Conservation (phyloP, 345 rosid genomes). For the Aquilaria sinensis region DNA sequence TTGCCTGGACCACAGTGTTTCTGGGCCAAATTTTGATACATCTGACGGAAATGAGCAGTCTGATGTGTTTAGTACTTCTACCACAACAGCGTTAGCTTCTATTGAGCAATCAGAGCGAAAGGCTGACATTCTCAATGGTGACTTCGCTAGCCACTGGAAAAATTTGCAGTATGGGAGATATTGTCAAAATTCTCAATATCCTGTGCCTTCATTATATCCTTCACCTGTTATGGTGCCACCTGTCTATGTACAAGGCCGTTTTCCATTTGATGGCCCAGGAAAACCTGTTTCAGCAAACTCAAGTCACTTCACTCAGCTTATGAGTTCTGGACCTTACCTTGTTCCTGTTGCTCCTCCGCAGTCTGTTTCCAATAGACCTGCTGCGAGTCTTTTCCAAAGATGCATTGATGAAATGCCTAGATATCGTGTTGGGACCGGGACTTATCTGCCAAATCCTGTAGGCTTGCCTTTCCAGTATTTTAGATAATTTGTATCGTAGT, state of each 20-base stretch:
- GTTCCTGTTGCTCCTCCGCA: constrained; percentile 11
- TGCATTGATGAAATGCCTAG: constrained; percentile 11
- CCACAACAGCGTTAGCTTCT: constrained; percentile 6
- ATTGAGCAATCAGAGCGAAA: constrained; percentile 9
- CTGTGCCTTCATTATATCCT: constrained; percentile 4
- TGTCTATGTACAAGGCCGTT: constrained; percentile 6
- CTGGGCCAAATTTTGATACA: constrained; percentile 1
- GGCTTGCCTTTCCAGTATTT: neutral
- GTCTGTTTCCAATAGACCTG: constrained; percentile 6
- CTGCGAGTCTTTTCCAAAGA: constrained; percentile 8
- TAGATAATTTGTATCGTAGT: too few species aligned
- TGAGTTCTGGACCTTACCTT: constrained; percentile 12
- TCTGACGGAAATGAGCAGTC: constrained; percentile 4
- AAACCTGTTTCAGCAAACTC: constrained; percentile 9
- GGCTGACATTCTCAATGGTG: constrained; percentile 20
- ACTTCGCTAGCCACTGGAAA: constrained; percentile 22
- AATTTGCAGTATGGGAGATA: constrained; percentile 23
- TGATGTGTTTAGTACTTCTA: constrained; percentile 1
- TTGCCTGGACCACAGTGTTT: neutral
- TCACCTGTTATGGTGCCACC: constrained; percentile 14
- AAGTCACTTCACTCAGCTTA: constrained; percentile 10
- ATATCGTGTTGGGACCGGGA: constrained; percentile 18
- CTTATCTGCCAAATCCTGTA: constrained; percentile 23
- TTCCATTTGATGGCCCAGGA: constrained; percentile 16
- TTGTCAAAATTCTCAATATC: constrained; percentile 17